Conservation (phyloP, 805 yeast species). For the Candida yuanshanica region DNA sequence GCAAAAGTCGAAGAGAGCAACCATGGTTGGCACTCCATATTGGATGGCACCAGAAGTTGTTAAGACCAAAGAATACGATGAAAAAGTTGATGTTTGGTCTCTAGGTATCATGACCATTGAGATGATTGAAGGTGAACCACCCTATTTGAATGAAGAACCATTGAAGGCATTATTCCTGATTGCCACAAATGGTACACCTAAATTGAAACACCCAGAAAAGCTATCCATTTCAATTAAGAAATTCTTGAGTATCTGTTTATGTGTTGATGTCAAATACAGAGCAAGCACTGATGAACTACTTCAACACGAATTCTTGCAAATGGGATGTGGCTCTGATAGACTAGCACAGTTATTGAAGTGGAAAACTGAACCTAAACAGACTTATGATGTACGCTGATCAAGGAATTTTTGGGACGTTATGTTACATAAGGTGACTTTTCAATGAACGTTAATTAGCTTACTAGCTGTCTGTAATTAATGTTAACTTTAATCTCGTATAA, state of each 20-base stretch:
- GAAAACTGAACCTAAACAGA: slow-evolving; percentile 22
- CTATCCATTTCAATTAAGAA: slow-evolving; percentile 74
- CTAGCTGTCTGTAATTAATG: neutral
- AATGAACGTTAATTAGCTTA: neutral
- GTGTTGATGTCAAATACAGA: slow-evolving; percentile 89
- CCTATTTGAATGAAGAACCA: slow-evolving; percentile 94
- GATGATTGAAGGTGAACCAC: slow-evolving; percentile 99
- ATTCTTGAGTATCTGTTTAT: slow-evolving; percentile 83
- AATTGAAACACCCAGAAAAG: slow-evolving; percentile 82
- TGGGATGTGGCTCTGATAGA: slow-evolving; percentile 55
- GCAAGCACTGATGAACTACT: slow-evolving; percentile 87
- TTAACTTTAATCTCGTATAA: neutral
- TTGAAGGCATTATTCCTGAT: slow-evolving; percentile 88
- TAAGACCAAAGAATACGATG: slow-evolving; percentile 90
- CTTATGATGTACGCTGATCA: neutral
- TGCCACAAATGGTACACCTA: slow-evolving; percentile 97
- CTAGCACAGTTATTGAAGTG: slow-evolving; percentile 55
- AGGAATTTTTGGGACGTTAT: too few species aligned
- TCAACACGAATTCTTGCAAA: slow-evolving; percentile 64
- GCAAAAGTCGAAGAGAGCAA: slow-evolving; percentile 82
- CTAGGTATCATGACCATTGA: slow-evolving; percentile 97
- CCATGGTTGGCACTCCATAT: slow-evolving; percentile 99
- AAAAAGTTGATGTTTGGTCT: slow-evolving; percentile 97
- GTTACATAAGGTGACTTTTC: too few species aligned
- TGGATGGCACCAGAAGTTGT: slow-evolving; percentile 99